Evolutionary conservation across 768 basidiomycete species (phyloP), one percentile per base, ranked within the genome.

Genomic region (Pholiota microspora): DNA sequence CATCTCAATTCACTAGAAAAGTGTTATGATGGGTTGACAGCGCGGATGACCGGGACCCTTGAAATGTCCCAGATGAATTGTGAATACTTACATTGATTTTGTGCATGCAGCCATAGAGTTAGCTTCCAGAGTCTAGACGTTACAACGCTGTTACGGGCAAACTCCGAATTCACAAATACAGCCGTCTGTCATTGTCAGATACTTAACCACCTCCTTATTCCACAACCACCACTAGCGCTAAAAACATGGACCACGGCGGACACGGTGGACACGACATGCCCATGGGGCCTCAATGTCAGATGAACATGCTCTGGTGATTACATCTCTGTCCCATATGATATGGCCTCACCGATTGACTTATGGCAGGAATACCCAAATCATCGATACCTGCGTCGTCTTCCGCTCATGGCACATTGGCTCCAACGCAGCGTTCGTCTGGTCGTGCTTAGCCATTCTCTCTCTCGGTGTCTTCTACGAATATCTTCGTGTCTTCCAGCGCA

Each of bases 331-430:
- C 29, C 29, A 6, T 12, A 31, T 31, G 12, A 31, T 6, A 31
- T 31, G 12, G 29, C 12, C 7, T 31, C 29, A 12, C 6, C 29
- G 7, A 31, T 12, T 6, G 6, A 31, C 29, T 12, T 12, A 6
- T 6, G 7, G 12, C 57, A 83, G 83, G 88, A 92, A 92, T 71
- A 88, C 88, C 34, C 82, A 92, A 52, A 80, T 90, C 62, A 70
- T 84, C 67, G 77, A 90, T 71, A 90, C 89, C 42, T 93, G 90
- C 73, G 77, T 92, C 70, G 85, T 94, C 71, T 92, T 92, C 73
- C 72, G 65, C 12, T 76, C 78, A 57, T 94, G 91, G 89, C 89
- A 92, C 72, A 82, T 94, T 61, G 72, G 64, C 56, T 79, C 85
- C 21, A 71, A 67, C 47, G 58, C 74, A 54, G 68, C 73, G 23